phyloP scores from a whole-genome alignment of 331 rosid species.

The Rosa hybrid region DNA sequence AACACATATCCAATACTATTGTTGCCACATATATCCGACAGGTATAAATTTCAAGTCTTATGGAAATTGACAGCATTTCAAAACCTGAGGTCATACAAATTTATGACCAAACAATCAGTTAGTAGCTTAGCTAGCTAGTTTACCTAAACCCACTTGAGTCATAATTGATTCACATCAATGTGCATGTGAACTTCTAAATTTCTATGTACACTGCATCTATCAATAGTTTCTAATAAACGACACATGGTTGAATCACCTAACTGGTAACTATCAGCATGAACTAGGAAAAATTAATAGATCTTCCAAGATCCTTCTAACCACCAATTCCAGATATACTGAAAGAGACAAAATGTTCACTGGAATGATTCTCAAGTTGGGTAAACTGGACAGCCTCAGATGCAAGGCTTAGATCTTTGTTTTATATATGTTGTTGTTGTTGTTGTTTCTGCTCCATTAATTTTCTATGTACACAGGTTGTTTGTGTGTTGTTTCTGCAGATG shows the following conservation, averaged over 20 bases:
- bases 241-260: neutral
- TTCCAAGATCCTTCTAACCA: neutral
- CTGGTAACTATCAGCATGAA: neutral
- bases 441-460: neutral
- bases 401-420: neutral
- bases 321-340: neutral
- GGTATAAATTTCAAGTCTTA: too few relatives aligned
- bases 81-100: neutral
- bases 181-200: constrained; percentile 9
- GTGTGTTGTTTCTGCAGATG: neutral
- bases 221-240: neutral
- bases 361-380: constrained; percentile 6
- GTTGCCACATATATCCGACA: too few relatives aligned
- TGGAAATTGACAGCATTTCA: neutral
- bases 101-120: neutral
- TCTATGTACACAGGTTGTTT: neutral
- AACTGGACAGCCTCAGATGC: constrained; percentile 3
- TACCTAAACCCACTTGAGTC: neutral
- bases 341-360: neutral
- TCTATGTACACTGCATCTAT: constrained; percentile 1
- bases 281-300: neutral
- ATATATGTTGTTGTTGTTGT: neutral
- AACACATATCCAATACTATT: too few relatives aligned
- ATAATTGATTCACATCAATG: neutral
- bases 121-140: neutral